These are phyloP conservation scores for Penicillium canariense DNA, from an alignment of 495 filamentous ascomycete genomes.

Conservation along the genomic window DNA sequence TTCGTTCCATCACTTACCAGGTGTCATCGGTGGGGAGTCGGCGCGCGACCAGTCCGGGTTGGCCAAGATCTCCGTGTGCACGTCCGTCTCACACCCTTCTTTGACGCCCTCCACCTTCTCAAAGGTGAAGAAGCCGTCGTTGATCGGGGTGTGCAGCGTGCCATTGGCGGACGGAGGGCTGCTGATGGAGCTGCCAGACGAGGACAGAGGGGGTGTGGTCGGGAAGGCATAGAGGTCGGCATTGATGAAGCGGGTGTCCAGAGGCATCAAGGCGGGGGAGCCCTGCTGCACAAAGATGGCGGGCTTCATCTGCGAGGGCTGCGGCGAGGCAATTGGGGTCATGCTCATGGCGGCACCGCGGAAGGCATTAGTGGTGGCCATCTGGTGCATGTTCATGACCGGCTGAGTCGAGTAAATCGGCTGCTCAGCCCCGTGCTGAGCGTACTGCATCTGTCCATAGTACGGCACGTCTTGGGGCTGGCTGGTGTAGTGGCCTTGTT, in stretches of 20 bases:
- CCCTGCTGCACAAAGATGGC: constrained; percentile 69
- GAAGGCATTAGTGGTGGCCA: constrained; percentile 62
- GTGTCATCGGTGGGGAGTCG: constrained; percentile 83
- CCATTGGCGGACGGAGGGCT: constrained; percentile 80
- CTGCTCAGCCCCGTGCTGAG: constrained; percentile 34
- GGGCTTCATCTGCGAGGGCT: constrained; percentile 71
- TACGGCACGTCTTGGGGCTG: constrained; percentile 59
- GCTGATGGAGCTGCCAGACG: constrained; percentile 77
- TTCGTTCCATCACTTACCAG: constrained; percentile 64
- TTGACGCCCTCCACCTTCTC: constrained; percentile 79
- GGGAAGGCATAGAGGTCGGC: constrained; percentile 73
- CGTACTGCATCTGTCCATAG: constrained; percentile 49
- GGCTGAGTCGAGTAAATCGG: constrained; percentile 37
- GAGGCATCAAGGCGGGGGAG: constrained; percentile 66
- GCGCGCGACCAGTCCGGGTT: constrained; percentile 72
- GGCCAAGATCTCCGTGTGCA: constrained; percentile 72
- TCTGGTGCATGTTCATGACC: constrained; percentile 72
- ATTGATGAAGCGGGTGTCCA: constrained; percentile 74
- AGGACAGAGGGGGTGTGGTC: constrained; percentile 84
- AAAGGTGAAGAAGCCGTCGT: constrained; percentile 71
- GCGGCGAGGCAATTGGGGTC: constrained; percentile 77
- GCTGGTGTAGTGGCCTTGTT: constrained; percentile 79
- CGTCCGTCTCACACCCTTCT: constrained; percentile 73
- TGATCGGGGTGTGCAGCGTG: constrained; percentile 76
- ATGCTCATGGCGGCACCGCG: constrained; percentile 51